Conservation (phyloP, 805 yeast species). For the Metschnikowia picachoensis region DNA sequence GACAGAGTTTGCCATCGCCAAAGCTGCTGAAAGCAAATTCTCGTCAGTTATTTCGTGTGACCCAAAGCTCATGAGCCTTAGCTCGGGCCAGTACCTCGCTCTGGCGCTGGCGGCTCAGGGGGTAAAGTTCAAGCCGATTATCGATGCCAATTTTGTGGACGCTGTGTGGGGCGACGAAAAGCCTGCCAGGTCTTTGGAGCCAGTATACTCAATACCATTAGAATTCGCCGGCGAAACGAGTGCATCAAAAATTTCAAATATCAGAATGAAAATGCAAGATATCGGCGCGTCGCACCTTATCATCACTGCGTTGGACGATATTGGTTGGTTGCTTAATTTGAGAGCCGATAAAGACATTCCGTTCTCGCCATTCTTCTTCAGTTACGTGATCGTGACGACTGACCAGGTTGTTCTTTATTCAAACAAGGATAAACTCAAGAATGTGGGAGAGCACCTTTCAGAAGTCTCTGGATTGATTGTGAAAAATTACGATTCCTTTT, state of each 20-base stretch:
- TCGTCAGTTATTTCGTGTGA: constrained; percentile 72
- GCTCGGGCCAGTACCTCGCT: constrained; percentile 41
- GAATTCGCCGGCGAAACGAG: constrained; percentile 35
- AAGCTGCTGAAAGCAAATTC: constrained; percentile 49
- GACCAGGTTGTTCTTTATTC: constrained; percentile 49
- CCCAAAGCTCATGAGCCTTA: constrained; percentile 63
- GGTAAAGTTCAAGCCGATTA: constrained; percentile 29
- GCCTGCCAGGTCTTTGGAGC: constrained; percentile 32
- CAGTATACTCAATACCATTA: constrained; percentile 28
- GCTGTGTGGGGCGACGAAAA: constrained; percentile 35
- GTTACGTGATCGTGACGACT: constrained; percentile 45
- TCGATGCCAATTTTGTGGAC: constrained; percentile 33
- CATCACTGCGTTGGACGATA: constrained; percentile 76
- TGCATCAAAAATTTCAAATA: constrained; percentile 26
- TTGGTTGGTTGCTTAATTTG: constrained; percentile 86
- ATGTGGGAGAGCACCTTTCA: constrained; percentile 26
- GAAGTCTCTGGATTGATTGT: constrained; percentile 33
- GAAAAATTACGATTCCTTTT: constrained; percentile 53
- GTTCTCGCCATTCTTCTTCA: constrained; percentile 82
- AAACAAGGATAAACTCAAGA: constrained; percentile 42
- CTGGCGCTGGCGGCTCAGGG: constrained; percentile 20
- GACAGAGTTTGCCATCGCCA: constrained; percentile 66
- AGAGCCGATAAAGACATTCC: constrained; percentile 75
- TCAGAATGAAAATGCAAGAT: constrained; percentile 29
- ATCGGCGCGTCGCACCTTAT: constrained; percentile 38